A percentile compares a stretch with the other conserved stretches of the same genome.
phyloP scores from a whole-genome alignment of 257 asterid genomes.

The Solanum peruvianum region DNA sequence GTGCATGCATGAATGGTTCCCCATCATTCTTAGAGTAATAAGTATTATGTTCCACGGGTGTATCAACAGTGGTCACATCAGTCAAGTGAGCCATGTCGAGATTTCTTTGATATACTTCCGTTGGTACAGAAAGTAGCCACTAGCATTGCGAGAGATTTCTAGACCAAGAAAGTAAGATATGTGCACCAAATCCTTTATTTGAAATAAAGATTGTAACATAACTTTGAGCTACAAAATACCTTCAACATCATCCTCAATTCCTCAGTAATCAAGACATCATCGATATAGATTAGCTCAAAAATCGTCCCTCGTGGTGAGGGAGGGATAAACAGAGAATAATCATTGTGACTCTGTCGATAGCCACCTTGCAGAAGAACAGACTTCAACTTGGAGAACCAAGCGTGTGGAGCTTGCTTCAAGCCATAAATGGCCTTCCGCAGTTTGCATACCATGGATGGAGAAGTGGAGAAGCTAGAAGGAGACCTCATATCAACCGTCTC shows the following conservation, averaged over 20 bases:
- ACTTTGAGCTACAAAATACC: neutral
- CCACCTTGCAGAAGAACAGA: neutral
- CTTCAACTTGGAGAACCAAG: neutral
- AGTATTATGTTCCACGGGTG: neutral
- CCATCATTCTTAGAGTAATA: no score
- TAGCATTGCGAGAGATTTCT: neutral
- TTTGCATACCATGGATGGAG: neutral
- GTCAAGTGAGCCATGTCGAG: neutral
- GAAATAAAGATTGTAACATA: neutral
- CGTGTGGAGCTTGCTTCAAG: neutral
- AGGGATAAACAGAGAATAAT: neutral
- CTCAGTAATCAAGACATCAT: neutral
- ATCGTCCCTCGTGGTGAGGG: neutral
- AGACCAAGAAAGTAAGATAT: neutral
- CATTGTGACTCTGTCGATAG: neutral
- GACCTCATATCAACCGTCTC: neutral
- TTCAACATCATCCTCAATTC: neutral
- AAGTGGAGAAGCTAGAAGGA: neutral
- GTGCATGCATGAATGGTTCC: neutral
- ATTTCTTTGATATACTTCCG: neutral
- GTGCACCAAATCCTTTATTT: neutral
- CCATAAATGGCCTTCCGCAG: neutral
- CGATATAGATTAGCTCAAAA: no score
- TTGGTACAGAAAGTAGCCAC: neutral
- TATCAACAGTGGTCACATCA: neutral